These are phyloP conservation scores for Porogramme epimiltina DNA, from an alignment of 1,284 basidiomycete species.

Conservation along the genomic window DNA sequence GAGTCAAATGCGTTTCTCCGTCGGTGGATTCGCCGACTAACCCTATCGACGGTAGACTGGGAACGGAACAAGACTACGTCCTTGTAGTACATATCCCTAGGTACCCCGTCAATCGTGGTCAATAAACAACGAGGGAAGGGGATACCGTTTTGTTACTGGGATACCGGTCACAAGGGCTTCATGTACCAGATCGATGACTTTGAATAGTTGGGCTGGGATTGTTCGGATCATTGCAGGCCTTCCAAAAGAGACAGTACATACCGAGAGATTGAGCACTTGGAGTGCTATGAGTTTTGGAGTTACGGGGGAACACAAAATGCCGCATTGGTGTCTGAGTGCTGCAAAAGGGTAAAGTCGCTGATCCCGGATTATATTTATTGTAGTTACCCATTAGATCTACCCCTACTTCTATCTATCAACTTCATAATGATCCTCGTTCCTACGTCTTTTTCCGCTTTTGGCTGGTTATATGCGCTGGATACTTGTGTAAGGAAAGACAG, in stretches of 20 bases:
- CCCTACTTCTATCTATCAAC: conserved; percentile 33
- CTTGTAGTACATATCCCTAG: conserved; percentile 85
- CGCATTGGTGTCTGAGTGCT: conserved; percentile 22
- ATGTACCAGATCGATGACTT: conserved; percentile 62
- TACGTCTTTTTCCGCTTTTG: background rate
- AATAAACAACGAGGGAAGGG: background rate
- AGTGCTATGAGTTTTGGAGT: conserved; percentile 38
- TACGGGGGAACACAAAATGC: conserved; percentile 36
- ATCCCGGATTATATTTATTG: too few relatives aligned
- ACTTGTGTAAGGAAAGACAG: conserved; percentile 58
- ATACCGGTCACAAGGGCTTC: conserved; percentile 58
- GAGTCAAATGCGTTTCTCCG: background rate
- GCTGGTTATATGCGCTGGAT: conserved; percentile 21
- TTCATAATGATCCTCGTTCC: conserved; percentile 28
- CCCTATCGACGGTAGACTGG: conserved; percentile 77
- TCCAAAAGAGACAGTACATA: too few relatives aligned
- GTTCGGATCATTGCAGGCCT: too few relatives aligned
- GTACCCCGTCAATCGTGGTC: background rate
- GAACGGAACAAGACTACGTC: conserved; percentile 77
- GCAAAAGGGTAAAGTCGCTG: background rate
- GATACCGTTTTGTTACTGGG: conserved; percentile 70
- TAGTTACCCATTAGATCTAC: conserved; percentile 23
- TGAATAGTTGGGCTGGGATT: conserved; percentile 61
- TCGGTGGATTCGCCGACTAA: conserved; percentile 32
- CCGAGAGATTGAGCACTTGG: conserved; percentile 58